Percentiles rank a stretch among this genome's conserved stretches.
Evolutionary conservation across 176 grass and related monocot genomes (phyloP).

Genomic region (Triticum monococcum): DNA sequence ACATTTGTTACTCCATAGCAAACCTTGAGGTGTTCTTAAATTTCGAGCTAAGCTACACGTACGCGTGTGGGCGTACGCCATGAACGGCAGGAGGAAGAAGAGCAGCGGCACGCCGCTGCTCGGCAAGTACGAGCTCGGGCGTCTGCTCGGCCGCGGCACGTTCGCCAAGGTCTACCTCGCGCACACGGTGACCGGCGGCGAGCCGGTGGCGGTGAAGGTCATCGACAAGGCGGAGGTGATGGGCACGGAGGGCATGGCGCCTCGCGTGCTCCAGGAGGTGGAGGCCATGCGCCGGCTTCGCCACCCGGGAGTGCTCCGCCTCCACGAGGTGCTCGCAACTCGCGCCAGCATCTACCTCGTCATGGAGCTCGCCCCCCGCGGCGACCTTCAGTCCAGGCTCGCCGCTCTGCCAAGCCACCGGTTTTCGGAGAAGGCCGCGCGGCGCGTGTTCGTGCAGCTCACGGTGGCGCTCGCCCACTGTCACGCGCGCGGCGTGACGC

Average conservation of each 20-base stretch:
- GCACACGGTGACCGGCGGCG: too few relatives aligned
- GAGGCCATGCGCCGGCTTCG: conserved; percentile 67
- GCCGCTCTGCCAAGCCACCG: conserved; percentile 33
- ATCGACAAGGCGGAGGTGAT: conserved; percentile 56
- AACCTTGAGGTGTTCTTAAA: too few relatives aligned
- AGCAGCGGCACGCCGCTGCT: conserved; percentile 35
- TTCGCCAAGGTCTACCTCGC: conserved; percentile 80
- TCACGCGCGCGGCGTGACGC: conserved; percentile 1
- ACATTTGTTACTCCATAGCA: too few relatives aligned
- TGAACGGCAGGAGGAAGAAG: not conserved
- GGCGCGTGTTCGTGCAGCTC: conserved; percentile 66
- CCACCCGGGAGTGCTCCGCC: conserved; percentile 64
- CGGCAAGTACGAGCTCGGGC: conserved; percentile 67
- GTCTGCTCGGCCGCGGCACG: conserved; percentile 59
- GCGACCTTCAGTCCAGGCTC: conserved; percentile 48
- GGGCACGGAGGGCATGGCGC: conserved; percentile 34
- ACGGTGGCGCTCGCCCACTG: conserved; percentile 10
- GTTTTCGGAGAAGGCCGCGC: conserved; percentile 37
- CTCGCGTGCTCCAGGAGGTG: conserved; percentile 54
- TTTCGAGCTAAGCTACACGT: too few relatives aligned
- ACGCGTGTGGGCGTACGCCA: too few relatives aligned
- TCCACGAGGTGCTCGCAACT: conserved; percentile 72
- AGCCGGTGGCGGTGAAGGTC: conserved; percentile 47
- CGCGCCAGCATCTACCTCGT: conserved; percentile 63
- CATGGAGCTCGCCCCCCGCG: conserved; percentile 60